Evolutionary conservation across 306 rosid species (phyloP).

Genomic region (Malus sylvestris): DNA sequence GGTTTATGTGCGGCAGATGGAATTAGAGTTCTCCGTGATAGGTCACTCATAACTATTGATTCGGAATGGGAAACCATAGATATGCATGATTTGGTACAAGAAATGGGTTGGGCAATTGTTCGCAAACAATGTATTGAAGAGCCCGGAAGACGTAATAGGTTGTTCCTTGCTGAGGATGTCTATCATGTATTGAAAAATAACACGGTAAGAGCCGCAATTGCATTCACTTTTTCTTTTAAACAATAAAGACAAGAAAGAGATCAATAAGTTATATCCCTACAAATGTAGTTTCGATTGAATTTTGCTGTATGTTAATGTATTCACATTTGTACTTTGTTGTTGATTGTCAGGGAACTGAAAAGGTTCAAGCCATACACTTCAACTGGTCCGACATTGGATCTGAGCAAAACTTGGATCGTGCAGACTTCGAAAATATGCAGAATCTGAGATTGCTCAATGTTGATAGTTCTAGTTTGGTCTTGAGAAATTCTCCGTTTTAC

Average conservation of each 20-base stretch:
- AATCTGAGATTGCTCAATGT: too few species aligned
- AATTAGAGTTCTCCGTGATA: conserved; percentile 25
- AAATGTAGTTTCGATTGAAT: background rate
- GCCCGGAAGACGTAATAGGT: background rate
- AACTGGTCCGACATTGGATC: background rate
- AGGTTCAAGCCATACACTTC: background rate
- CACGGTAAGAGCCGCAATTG: background rate
- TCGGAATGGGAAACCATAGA: background rate
- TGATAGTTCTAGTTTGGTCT: too few species aligned
- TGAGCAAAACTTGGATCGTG: background rate
- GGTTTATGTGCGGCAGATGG: conserved; percentile 15
- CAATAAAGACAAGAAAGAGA: too few species aligned
- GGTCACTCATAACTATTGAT: conserved; percentile 21
- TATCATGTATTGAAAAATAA: conserved; percentile 6
- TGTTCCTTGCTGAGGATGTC: background rate
- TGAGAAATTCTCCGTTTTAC: too few species aligned
- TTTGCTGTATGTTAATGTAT: background rate
- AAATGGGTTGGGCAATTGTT: conserved; percentile 28
- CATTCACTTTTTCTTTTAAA: too few species aligned
- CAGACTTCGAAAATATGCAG: background rate
- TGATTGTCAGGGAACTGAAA: background rate
- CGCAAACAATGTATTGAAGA: background rate
- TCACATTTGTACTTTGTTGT: background rate
- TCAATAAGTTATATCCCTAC: background rate
- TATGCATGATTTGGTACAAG: conserved; percentile 37